These are phyloP conservation scores for cucumber (Cucumis sativus) DNA, from an alignment of 306 rosid species.

Conservation along the genomic window Cucumber_9930_V3 NC_026659.2:31888001-31888500, in stretches of 20 bases:
- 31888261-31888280: not conserved
- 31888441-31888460: not conserved
- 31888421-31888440: not conserved
- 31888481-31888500: not conserved
- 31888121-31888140: not conserved
- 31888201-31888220: not conserved
- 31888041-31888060: not conserved
- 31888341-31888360: not conserved
- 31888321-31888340: not conserved
- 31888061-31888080: not conserved
- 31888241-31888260: not conserved
- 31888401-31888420: not conserved
- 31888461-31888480: not conserved
- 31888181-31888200: not conserved
- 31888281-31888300: not conserved
- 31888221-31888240: not conserved
- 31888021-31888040: not conserved
- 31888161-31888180: not conserved
- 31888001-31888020: not conserved
- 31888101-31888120: not conserved
- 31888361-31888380: not conserved
- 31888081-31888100: not conserved
- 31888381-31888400: not conserved
- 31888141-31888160: not conserved
- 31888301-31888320: not conserved